Base-by-base conservation (phyloP, 2,329 filamentous ascomycete genomes). In the Penicillium italicum region DNA sequence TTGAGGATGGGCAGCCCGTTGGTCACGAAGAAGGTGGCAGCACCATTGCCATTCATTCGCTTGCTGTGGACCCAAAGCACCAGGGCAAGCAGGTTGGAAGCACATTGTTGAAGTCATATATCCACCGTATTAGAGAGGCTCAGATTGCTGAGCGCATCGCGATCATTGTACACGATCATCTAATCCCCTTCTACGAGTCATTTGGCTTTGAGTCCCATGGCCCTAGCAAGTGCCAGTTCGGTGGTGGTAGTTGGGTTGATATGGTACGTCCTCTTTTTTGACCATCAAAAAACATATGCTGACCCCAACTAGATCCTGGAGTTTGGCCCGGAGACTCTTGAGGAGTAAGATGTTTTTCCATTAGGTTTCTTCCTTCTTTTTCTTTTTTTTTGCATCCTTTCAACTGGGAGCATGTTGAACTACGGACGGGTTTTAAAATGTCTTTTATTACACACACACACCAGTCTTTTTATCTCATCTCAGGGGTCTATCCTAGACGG, bases 11-110 rank as follows among this genome's bases (percentile, higher is more conserved):
- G 33, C 56, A 80, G 34, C 69, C 72, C 1, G 67, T 85, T 10
- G 90, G 90, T 31, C 90, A 96, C 72, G 83, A 88, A 64, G 84
- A 90, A 56, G 77, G 79, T 16, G 91, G 91, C 37, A 76, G 85
- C 41, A 95, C 90, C 0, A 81, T 96, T 53, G 90, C 85, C 53
- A 76, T 96, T 47, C 92, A 97, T 74, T 93, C 89, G 0, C 80
- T 97, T 5, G 90, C 89, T 18, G 86, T 96, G 6, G 79, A 88
- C 52, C 90, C 90, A 0, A 83, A 86, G 56, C 84, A 91, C 54
- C 90, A 94, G 62, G 80, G 84, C 33, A 84, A 85, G 55, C 88
- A 90, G 1, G 78, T 96, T 3, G 92, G 89, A 16, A 85, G 82
- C 60, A 85, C 87, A 20, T 76, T 95, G 57, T 79, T 96, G 76